Base-by-base conservation (phyloP, 108 stramenopile genomes). In the Mayamaea pseudoterrestris region DNA sequence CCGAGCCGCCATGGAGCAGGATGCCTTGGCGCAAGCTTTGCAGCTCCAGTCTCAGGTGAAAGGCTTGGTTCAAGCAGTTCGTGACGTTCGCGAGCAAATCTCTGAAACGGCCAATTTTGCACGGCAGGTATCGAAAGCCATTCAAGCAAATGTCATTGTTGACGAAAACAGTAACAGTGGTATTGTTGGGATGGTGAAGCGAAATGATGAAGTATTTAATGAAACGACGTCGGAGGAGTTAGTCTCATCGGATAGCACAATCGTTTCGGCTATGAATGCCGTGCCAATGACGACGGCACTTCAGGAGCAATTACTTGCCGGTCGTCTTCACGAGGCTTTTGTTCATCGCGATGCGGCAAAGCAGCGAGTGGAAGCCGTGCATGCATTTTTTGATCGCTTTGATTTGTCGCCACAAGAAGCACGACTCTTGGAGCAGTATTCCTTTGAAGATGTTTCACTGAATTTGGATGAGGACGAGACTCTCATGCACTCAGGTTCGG, bases 321-420 rank as follows among this genome's bases (percentile, higher is more conserved):
- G 60, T 0, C 26, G 35, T 3, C 37, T 90, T 13, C 49, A 46
- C 20, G 58, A 60, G 12, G 75, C 83, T 1, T 84, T 80, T 49
- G 24, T 47, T 7, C 58, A 67, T 14, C 58, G 78, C 1, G 44
- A 68, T 31, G 44, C 57, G 14, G 75, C 83, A 1, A 39, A 47
- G 11, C 47, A 65, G 17, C 62, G 83, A 27, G 51, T 71, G 8
- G 65, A 68, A 27, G 66, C 78, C 24, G 76, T 90, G 0, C 54
- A 80, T 37, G 57, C 63, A 17, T 90, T 90, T 63, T 51, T 90
- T 50, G 83, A 90, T 50, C 78, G 78, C 35, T 90, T 83, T 36
- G 79, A 90, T 66, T 48, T 90, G n/a, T 53, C 60, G 20, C 76
- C 78, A 20, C 60, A 78, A 31, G 83, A 90, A 54, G 67, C 78